Evolutionary conservation across 1,284 basidiomycete genomes (phyloP), one percentile per base, ranked within the genome.

Genomic region (Ustilago xerochloae): DNA sequence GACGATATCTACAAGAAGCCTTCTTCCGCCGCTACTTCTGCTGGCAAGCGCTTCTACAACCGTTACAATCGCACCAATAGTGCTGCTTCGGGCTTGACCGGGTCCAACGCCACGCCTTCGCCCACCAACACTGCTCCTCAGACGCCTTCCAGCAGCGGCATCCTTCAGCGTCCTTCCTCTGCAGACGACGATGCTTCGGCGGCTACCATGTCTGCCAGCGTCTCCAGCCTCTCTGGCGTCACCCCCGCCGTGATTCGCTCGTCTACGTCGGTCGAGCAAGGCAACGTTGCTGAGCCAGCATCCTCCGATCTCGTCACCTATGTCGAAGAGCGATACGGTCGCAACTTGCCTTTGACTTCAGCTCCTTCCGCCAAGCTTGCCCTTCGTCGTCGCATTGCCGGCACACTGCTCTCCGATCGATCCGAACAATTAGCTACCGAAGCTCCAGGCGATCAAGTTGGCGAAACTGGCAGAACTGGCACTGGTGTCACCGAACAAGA

Each of bases 291-390:
- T 22, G 61, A 64, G 26, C 26, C 49, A 9, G 58, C 32, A 13
- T 50, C 70, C 15, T 61, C 85, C 15, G 88, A 88, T 59, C 85
- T 88, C 35, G 81, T 86, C 8, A 86, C 86, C 2, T 89, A 88
- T 77, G 87, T 99, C 36, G 97, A 99, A 85, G 95, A 99, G 85
- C 90, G 95, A 20, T 99, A 97, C 77, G 96, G 94, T 0, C 90
- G 97, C 5, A 98, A 98, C 81, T 87, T 98, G 26, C 93, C 94
- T 2, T 84, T 92, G 3, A 87, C 88, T 29, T 89, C 90, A 22
- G 92, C 91, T 0, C 87, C 89, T 1, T 88, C 90, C 3, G 93
- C 94, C 9, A 98, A 98, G 85, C 88, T 90, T 12, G 93, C 93
- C 0, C 86, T 99, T 59, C 90, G 92, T 22, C 88, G 94, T 9